Evolutionary conservation across 257 asterid species (phyloP), one percentile per base, ranked within the genome.

Genomic region (Plantago major): DNA sequence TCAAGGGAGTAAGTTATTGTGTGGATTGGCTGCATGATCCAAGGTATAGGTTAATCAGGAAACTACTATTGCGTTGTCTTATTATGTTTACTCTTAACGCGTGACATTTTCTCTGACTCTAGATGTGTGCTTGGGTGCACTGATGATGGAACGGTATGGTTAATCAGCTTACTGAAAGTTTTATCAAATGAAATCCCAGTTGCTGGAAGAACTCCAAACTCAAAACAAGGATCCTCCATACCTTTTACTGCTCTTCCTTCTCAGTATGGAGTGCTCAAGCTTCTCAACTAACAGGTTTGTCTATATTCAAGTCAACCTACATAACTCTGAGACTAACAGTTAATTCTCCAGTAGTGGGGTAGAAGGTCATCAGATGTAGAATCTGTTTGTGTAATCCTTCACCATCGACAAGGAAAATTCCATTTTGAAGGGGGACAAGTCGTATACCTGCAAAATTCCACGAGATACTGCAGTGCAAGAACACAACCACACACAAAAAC

Each of bases 21-120:
- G 65, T 89, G 74, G 89, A 81, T 70, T 92, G 99, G 99, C 80
- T 86, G 65, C 73, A 77, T 28, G 82, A 89, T 71, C 99, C 90
- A 67, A 81, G 95, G 99, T 92, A 69, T 66, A 58, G 57, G 59
- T 72, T 69, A 6, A 62, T 60, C 38, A 58, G 26, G 61, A 57
- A 62, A 43, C 64, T 5, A 12, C 43, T 63, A 50, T 59, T 15
- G 22, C 55, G 60, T 58, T 46, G 66, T 67, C 49, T 50, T 12
- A 48, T 4, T 33, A 18, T 67, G 55, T 62, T 50, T 68, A 61
- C 62, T 15, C 65, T 53, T 42, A 19, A 62, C 65, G 48, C 54
- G 19, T 47, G 47, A 10, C 44, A 60, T 50, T 70, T n/a, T 67
- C 45, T 67, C 42, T 71, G 65, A 44, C 66, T 74, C 54, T 66